Evolutionary conservation across 192 early-diverging fungal genomes (phyloP).

Genomic region (Coemansia sp.): DNA sequence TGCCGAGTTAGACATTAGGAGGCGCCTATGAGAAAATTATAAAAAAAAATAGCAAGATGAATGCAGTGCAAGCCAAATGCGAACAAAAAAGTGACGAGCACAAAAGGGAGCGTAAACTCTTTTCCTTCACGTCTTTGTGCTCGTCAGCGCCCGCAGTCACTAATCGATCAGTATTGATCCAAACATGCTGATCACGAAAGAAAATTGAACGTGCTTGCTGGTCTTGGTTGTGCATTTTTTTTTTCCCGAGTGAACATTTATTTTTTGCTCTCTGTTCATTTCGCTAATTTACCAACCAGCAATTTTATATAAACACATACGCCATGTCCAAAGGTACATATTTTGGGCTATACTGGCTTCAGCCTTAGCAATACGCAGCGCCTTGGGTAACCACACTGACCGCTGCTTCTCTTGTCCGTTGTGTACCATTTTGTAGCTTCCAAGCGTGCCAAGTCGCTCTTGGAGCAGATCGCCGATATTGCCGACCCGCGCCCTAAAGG

Average conservation of each 20-base stretch:
- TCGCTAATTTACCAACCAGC: not conserved
- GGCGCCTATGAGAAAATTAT: not conserved
- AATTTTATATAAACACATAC: not conserved
- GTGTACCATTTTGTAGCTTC: conserved; percentile 15
- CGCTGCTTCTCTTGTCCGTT: not conserved
- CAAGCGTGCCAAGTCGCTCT: conserved; percentile 44
- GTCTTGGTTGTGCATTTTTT: not conserved
- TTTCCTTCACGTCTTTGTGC: not conserved
- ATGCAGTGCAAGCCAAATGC: conserved; percentile 4
- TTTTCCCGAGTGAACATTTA: not conserved
- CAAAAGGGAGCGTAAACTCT: not conserved
- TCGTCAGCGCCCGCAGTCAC: not conserved
- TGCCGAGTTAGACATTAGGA: conserved; percentile 18
- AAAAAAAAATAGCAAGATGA: not conserved
- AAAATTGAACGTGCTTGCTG: not conserved
- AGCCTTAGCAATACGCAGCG: not conserved
- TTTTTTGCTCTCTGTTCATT: not conserved
- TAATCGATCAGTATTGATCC: not conserved
- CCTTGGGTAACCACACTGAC: not conserved
- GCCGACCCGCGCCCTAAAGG: conserved; percentile 54
- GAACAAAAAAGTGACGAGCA: not conserved
- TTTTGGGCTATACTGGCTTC: not conserved
- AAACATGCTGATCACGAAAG: not conserved
- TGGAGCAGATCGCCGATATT: conserved; percentile 55
- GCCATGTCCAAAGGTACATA: conserved; percentile 18